Evolutionary conservation across 1,139 yeast genomes (phyloP).

Genomic region (Saccharomyces hybrid): DNA sequence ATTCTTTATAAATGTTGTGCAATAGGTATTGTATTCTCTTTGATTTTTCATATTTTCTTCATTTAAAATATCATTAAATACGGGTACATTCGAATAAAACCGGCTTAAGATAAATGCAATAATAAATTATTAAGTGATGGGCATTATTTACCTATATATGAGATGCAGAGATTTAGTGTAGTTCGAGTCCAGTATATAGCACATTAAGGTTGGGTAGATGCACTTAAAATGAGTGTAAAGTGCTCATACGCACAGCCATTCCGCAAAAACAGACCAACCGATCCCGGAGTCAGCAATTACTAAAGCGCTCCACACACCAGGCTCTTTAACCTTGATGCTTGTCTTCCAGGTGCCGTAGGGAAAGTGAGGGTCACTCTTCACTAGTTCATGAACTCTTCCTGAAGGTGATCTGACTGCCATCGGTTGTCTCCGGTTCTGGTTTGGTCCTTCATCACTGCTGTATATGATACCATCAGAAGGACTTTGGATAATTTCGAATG

Average conservation of each 20-base stretch:
- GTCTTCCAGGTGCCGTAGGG: constrained; percentile 53
- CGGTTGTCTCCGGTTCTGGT: constrained; percentile 37
- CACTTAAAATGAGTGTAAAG: background rate
- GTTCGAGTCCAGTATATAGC: too few species aligned
- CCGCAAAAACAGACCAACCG: constrained; percentile 87
- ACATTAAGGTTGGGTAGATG: too few species aligned
- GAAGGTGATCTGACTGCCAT: constrained; percentile 77
- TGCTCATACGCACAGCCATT: constrained; percentile 59
- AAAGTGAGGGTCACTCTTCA: constrained; percentile 38
- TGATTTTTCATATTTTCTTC: background rate
- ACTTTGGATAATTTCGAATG: constrained; percentile 55
- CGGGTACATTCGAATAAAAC: background rate
- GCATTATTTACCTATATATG: background rate
- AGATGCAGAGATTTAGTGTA: background rate
- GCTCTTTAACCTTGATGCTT: constrained; percentile 54
- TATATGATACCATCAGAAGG: constrained; percentile 52
- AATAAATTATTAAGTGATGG: background rate
- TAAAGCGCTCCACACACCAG: constrained; percentile 77
- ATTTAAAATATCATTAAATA: background rate
- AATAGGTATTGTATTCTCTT: background rate
- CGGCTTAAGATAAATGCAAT: background rate
- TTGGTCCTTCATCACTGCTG: constrained; percentile 32
- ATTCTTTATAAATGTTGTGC: too few species aligned
- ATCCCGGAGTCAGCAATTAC: constrained; percentile 72
- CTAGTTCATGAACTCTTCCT: constrained; percentile 63